Evolutionary conservation across 108 stramenopile species (phyloP), one percentile per base, ranked within the genome.

Genomic region (Mediolabrus comicus): DNA sequence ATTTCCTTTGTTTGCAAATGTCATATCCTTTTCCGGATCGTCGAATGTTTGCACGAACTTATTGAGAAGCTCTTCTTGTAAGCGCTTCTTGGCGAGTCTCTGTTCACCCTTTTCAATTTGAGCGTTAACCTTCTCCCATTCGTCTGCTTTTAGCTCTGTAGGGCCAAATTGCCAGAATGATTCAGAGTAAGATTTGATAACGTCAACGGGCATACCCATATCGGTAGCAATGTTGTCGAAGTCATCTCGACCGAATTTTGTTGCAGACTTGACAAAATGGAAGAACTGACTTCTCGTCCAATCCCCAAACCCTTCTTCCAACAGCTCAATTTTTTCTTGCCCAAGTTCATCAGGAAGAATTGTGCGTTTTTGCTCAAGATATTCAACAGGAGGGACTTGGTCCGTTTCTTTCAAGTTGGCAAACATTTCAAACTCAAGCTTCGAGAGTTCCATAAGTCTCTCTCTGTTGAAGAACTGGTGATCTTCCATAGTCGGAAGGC

Each of bases 401-500:
- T 83, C 87, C 31, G 89, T 74, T 59, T 93, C 88, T n/a, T 84
- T 73, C 28, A 96, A 74, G n/a, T 77, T 80, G 16, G 84, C 95
- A 73, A 87, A 89, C 13, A 79, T 84, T 65, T 87, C 84, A 58
- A 90, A 87, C 66, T 94, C 89, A 16, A 91, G 63, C 39, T 87
- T 89, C 53, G 84, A 83, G 29, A 98, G 71, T 53, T 94, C 93
- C 52, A 92, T 58, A 26, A 98, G 70, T 6, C 95, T 75, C 33
- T 94, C 93, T 22, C 87, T 72, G 65, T 97, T 89, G 89, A 91
- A 97, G 65, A 98, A 97, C 61, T 97, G 96, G 62, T 94, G 92
- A 69, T 96, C 95, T 76, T 95, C 94, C 95, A 97, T 96, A 26
- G 73, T 80, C n/a, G 95, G 93, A 49, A 94, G 38, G 27, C 87